Percentiles rank a stretch among this genome's conserved stretches.
Conservation (phyloP, 2,329 filamentous ascomycete genomes). For the Trichoderma sp. region DNA sequence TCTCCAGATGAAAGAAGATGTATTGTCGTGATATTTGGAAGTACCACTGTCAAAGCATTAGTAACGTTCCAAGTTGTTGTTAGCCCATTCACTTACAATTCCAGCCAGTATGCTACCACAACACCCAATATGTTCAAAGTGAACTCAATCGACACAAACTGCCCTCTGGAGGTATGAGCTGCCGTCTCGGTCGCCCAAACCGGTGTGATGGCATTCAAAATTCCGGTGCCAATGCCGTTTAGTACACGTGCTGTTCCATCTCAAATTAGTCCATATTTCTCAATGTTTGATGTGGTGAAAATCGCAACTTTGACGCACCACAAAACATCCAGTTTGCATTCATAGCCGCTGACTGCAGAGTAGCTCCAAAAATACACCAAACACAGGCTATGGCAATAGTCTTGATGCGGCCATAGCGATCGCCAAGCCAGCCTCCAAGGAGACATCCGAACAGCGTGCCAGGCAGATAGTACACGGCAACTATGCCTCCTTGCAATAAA, state of each 20-base stretch:
- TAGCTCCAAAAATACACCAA: constrained; percentile 62
- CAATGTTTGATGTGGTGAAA: background rate
- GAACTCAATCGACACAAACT: constrained; percentile 72
- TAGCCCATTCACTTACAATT: constrained; percentile 41
- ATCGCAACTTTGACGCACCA: constrained; percentile 42
- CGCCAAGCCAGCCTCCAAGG: constrained; percentile 64
- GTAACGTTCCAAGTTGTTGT: background rate
- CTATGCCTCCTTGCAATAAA: constrained; percentile 40
- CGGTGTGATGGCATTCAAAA: constrained; percentile 69
- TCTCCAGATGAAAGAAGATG: constrained; percentile 62
- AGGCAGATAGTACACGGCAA: constrained; percentile 48
- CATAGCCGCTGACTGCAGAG: constrained; percentile 65
- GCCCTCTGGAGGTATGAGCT: constrained; percentile 66
- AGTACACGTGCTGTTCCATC: constrained; percentile 32
- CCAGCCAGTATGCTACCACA: constrained; percentile 60
- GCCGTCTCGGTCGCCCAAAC: constrained; percentile 73
- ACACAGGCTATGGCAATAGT: constrained; percentile 61
- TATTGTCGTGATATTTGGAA: constrained; percentile 60
- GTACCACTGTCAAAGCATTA: constrained; percentile 44
- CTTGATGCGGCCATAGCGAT: constrained; percentile 62
- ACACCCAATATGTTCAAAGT: constrained; percentile 73
- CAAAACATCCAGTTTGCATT: constrained; percentile 72
- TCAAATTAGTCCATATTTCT: background rate
- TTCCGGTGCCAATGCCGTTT: constrained; percentile 68
- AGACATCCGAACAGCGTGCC: constrained; percentile 63